Evolutionary conservation across 129 eudicot species (phyloP), one percentile per base, ranked within the genome.

Genomic region (Erigeron canadensis): DNA sequence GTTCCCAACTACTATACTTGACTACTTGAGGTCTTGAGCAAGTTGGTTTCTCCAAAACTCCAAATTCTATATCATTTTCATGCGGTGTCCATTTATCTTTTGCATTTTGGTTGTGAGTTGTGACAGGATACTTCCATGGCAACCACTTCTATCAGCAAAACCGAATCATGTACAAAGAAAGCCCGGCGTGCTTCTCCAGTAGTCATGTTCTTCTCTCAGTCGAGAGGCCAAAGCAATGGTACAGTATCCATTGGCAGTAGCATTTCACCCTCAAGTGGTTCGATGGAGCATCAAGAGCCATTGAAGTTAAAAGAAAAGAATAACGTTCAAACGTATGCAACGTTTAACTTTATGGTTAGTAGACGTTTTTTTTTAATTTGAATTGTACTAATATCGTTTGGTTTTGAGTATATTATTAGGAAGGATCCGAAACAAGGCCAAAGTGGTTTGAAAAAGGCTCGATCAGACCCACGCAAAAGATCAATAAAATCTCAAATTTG

Each of bases 361-460:
- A 55, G 22, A 55, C 61, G 10, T 18, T 18, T 10, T 4, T 28
- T 28, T 56, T 75, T 47, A 17, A 17, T 66, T 21, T 64, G 11
- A 66, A 18, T 12, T 67, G 40, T 34, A 67, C 59, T 75, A 57
- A 56, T 39, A 4, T 56, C 67, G 69, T 16, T 28, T 28, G 40
- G 17, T 54, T 58, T 67, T 58, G 69, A 38, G 62, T 58, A 67
- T 67, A 45, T 58, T 65, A 73, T 58, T 65, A 83, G 90, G 79
- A 66, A 68, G 48, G 86, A 75, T 34, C 48, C 67, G 39, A 85
- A 84, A 65, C 86, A 67, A 79, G 75, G 51, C 61, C 77, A 64
- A 23, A 43, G 77, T 65, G 58, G 82, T 39, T 75, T 79, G 68
- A 82, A 77, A 43, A 89, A 77, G 73, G 78, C 84, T 15, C 83